Evolutionary conservation across 1,284 basidiomycete species (phyloP).

Genomic region (Cutaneotrichosporon cyanovorans): DNA sequence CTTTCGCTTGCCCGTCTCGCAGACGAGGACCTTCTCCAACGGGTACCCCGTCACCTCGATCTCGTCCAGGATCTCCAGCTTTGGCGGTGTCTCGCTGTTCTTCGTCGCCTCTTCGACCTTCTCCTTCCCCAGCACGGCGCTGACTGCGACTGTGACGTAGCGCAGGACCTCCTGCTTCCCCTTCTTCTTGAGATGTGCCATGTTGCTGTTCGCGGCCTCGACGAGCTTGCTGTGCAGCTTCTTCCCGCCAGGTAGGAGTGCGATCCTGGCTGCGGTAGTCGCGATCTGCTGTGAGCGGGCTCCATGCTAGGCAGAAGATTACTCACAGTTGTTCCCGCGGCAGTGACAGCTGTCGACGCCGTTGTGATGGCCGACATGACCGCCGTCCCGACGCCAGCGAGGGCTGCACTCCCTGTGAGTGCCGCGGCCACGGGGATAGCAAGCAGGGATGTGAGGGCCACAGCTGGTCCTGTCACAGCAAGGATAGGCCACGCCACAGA

Average conservation of each 20-base stretch:
- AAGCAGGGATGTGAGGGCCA: too few species aligned
- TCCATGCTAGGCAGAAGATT: background rate
- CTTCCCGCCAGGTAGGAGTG: slow-evolving; percentile 2
- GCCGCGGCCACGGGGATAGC: too few species aligned
- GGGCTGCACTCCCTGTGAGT: too few species aligned
- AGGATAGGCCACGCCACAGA: too few species aligned
- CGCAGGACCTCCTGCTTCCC: slow-evolving; percentile 3
- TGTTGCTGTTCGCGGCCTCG: slow-evolving; percentile 2
- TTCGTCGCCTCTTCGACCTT: too few species aligned
- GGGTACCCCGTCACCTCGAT: slow-evolving; percentile 5
- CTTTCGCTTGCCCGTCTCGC: slow-evolving; percentile 6
- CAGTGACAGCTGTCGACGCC: too few species aligned
- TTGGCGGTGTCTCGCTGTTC: background rate
- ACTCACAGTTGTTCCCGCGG: too few species aligned
- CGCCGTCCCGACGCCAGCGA: too few species aligned
- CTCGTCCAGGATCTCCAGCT: background rate
- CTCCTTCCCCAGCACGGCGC: background rate
- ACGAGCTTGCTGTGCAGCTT: slow-evolving; percentile 7
- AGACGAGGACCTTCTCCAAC: slow-evolving; percentile 2
- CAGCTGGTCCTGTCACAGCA: too few species aligned
- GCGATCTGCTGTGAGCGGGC: slow-evolving; percentile 1
- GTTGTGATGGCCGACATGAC: too few species aligned
- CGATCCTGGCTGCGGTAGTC: background rate
- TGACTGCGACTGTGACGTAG: background rate
- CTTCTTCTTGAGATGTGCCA: background rate